A percentile compares a stretch with the other conserved stretches of the same genome.
Evolutionary conservation across 1,284 basidiomycete species (phyloP).

Genomic region (Cutaneotrichosporon sp.): DNA sequence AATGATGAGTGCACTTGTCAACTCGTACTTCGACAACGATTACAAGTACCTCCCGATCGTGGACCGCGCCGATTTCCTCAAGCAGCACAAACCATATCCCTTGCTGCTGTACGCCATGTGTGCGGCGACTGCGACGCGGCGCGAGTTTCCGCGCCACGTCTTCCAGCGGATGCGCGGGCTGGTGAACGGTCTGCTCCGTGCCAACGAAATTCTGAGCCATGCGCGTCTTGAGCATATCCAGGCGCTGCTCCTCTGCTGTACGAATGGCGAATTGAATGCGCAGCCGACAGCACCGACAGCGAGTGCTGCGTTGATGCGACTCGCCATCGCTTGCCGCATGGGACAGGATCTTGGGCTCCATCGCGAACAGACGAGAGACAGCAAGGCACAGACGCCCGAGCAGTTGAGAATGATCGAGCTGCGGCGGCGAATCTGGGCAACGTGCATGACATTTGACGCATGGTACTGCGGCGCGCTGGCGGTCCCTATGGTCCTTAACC

Average conservation of each 20-base stretch:
- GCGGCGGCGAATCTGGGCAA: conserved; percentile 79
- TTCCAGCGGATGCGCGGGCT: conserved; percentile 78
- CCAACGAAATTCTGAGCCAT: conserved; percentile 83
- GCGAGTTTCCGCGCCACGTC: conserved; percentile 73
- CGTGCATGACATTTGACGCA: conserved; percentile 83
- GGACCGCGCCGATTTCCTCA: conserved; percentile 77
- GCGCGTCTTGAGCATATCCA: conserved; percentile 84
- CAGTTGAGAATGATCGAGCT: conserved; percentile 61
- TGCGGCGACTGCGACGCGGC: conserved; percentile 76
- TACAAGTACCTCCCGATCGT: conserved; percentile 82
- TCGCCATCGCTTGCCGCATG: conserved; percentile 68
- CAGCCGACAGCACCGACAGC: conserved; percentile 47
- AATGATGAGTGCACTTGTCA: conserved; percentile 74
- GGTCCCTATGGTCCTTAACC: conserved; percentile 75
- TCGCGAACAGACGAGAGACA: conserved; percentile 53
- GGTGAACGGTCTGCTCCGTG: conserved; percentile 79
- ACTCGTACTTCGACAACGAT: conserved; percentile 82
- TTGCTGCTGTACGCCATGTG: conserved; percentile 85
- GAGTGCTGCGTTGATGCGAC: conserved; percentile 41
- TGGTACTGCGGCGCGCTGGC: conserved; percentile 56
- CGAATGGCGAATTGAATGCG: conserved; percentile 49
- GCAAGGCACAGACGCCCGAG: conserved; percentile 24
- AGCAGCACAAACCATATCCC: conserved; percentile 50
- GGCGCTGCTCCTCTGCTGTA: conserved; percentile 60
- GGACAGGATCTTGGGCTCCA: conserved; percentile 90